Base-by-base conservation (phyloP, 768 basidiomycete species). In the Mycena vulgaris region DNA sequence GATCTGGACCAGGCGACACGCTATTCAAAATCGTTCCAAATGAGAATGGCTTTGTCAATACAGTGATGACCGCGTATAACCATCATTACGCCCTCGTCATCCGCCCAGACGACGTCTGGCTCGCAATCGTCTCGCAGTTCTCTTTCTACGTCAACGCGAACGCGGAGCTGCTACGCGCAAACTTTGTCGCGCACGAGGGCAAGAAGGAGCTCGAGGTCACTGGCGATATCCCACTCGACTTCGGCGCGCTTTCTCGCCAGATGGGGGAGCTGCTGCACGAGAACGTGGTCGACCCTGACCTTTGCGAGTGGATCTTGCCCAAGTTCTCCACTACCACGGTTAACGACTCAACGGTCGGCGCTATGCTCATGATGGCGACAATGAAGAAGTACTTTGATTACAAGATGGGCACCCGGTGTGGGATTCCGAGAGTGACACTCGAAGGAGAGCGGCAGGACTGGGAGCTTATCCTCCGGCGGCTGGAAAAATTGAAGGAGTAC, bases 31-130 rank as follows among this genome's bases (percentile, higher is more conserved):
- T 65, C 28, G 25, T 40, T 28, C 63, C 52, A 30, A 47, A 49
- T 39, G 19, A 52, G 23, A 58, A 56, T 39, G 66, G 57, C 21
- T 60, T 60, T 16, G 31, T 58, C 5, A 49, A 57, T 47, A 59
- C 66, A 19, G 47, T 67, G 11, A 11, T 67, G 25, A 14, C 35
- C 5, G 66, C 66, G 23, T 67, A 51, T 9, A 60, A 10, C 58
- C 23, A 37, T 6, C 47, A 66, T 48, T 33, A 58, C 25, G 56
- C 80, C 1, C 78, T 88, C 37, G 75, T 84, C 63, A 72, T 87
- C 21, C 80, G 87, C 8, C 87, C 87, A 11, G 87, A 88, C 59
- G 87, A 88, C 71, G 79, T 88, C 37, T 88, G 87, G 85, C 75
- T 83, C 10, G 81, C 84, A 1, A 85, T 85, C 47, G 66, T 84